Percentiles rank a stretch among this genome's conserved stretches.
These are phyloP conservation scores for Verticillium zaregamsianum DNA, from an alignment of 2,329 filamentous ascomycete genomes.

Conservation along the genomic window DNA sequence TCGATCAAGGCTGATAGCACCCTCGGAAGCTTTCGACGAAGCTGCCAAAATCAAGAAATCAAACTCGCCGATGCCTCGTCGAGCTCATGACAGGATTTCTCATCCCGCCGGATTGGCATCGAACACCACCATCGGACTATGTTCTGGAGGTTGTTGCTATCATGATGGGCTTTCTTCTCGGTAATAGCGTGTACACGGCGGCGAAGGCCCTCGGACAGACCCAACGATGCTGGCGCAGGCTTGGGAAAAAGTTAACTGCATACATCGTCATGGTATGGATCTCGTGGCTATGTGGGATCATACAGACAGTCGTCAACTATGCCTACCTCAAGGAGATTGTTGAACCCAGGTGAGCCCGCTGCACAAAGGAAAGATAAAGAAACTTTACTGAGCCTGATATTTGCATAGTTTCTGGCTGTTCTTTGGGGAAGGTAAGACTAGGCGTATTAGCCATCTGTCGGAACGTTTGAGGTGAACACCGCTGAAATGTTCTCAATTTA, in stretches of 20 bases:
- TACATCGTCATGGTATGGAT: slow-evolving; percentile 1
- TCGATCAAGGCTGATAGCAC: not conserved
- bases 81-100: not conserved
- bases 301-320: not conserved
- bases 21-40: not conserved
- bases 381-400: not conserved
- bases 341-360: not conserved
- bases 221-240: not conserved
- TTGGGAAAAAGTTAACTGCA: not conserved
- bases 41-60: not conserved
- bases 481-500: not conserved
- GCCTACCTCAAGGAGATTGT: not conserved
- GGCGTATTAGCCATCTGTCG: not conserved
- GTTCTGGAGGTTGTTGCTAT: not conserved
- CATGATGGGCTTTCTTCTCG: not conserved
- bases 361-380: no score
- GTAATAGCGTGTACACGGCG: not conserved
- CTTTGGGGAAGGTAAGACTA: not conserved
- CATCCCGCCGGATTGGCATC: not conserved
- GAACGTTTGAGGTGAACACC: not conserved
- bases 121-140: not conserved
- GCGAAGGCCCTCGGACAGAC: not conserved
- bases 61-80: not conserved
- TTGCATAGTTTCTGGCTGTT: not conserved
- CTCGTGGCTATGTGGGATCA: not conserved